These are phyloP conservation scores for Brassica cretica DNA, from an alignment of 345 rosid species.

Conservation along the genomic window DNA sequence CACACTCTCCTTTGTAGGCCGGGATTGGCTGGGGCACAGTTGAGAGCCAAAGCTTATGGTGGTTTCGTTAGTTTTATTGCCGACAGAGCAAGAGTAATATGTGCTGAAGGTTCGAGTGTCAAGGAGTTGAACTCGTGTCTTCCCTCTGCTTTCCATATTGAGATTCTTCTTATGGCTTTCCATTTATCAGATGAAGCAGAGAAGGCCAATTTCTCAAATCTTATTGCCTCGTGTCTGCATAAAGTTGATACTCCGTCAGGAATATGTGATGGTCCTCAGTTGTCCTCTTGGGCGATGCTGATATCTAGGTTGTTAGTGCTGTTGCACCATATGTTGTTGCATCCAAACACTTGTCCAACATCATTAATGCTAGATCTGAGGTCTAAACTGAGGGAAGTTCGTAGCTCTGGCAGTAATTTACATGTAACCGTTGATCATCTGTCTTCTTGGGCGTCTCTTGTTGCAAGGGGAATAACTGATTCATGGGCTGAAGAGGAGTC, in stretches of 20 bases:
- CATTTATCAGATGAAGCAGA: conserved; percentile 80
- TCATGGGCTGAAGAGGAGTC: conserved; percentile 65
- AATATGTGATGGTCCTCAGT: conserved; percentile 44
- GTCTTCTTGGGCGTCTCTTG: conserved; percentile 68
- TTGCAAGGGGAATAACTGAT: conserved; percentile 52
- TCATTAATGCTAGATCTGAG: conserved; percentile 65
- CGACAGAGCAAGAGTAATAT: conserved; percentile 53
- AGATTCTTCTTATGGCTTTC: conserved; percentile 89
- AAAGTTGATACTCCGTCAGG: conserved; percentile 49
- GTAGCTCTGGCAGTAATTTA: conserved; percentile 46
- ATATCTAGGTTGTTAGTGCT: conserved; percentile 82
- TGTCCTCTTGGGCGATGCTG: conserved; percentile 85
- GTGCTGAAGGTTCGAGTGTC: conserved; percentile 51
- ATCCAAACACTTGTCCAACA: conserved; percentile 69
- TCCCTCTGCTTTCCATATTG: conserved; percentile 84
- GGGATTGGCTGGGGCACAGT: conserved; percentile 61
- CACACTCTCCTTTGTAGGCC: conserved; percentile 61
- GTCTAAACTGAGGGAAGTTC: conserved; percentile 76
- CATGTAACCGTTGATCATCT: conserved; percentile 51
- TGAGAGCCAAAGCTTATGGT: conserved; percentile 65
- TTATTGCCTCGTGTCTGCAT: conserved; percentile 53
- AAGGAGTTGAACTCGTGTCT: conserved; percentile 69
- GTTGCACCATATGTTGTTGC: conserved; percentile 79
- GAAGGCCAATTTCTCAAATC: conserved; percentile 59
- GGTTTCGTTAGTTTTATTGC: conserved; percentile 60